Evolutionary conservation across 1,139 yeast species (phyloP).

Genomic region (Pichia inconspicua): DNA sequence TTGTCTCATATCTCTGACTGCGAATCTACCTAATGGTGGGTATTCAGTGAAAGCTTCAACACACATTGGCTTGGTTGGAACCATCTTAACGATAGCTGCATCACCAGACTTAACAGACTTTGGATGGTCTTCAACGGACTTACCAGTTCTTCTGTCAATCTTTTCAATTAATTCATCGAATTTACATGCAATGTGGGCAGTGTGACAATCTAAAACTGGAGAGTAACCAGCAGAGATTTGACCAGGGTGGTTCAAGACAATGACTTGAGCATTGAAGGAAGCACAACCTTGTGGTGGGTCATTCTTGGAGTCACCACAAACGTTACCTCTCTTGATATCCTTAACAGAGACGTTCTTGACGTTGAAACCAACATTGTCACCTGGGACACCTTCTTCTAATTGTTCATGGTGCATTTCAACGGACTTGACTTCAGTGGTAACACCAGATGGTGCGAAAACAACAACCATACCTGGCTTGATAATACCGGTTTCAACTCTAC

Average conservation of each 20-base stretch:
- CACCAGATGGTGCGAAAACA: slow-evolving; percentile 87
- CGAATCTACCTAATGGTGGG: slow-evolving; percentile 99
- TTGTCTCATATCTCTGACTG: slow-evolving; percentile 99
- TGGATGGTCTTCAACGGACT: slow-evolving; percentile 75
- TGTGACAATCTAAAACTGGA: slow-evolving; percentile 92
- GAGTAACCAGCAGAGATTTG: slow-evolving; percentile 90
- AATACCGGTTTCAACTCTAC: slow-evolving; percentile 89
- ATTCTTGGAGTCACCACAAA: slow-evolving; percentile 91
- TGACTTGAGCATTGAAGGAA: slow-evolving; percentile 84
- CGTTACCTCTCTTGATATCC: slow-evolving; percentile 95
- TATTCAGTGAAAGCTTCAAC: slow-evolving; percentile 94
- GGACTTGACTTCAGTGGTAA: slow-evolving; percentile 88
- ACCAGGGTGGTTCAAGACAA: slow-evolving; percentile 90
- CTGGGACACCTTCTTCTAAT: slow-evolving; percentile 78
- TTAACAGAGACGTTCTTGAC: slow-evolving; percentile 90
- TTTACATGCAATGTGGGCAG: slow-evolving; percentile 92
- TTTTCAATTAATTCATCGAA: slow-evolving; percentile 77
- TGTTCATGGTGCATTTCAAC: slow-evolving; percentile 93
- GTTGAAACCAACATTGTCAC: slow-evolving; percentile 95
- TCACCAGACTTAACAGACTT: slow-evolving; percentile 88
- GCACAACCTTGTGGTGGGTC: slow-evolving; percentile 83
- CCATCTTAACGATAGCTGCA: slow-evolving; percentile 86
- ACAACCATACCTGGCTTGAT: slow-evolving; percentile 90
- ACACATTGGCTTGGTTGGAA: slow-evolving; percentile 96
- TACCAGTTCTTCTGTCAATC: slow-evolving; percentile 94